phyloP scores from a whole-genome alignment of 2,329 filamentous ascomycete species.

The Pseudogymnoascus sp. region DNA sequence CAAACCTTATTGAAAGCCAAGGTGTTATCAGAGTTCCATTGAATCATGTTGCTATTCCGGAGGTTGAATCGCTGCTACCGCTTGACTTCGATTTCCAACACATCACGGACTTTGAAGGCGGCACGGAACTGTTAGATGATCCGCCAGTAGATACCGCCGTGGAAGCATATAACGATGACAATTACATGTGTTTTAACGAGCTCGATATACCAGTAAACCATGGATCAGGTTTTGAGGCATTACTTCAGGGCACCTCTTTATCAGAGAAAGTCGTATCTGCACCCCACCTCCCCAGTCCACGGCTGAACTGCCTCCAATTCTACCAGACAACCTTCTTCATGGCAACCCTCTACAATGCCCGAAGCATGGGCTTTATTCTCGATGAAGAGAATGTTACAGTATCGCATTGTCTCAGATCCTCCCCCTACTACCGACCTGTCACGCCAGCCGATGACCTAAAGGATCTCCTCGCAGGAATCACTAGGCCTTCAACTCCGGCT shows the following conservation, averaged over 20 bases:
- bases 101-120: background rate
- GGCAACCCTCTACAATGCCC: conserved; percentile 25
- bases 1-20: background rate
- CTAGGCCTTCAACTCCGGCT: conserved; percentile 22
- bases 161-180: background rate
- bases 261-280: background rate
- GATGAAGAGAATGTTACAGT: conserved; percentile 15
- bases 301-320: conserved; percentile 17
- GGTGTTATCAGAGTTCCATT: background rate
- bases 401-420: conserved; percentile 24
- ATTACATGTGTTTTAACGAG: background rate
- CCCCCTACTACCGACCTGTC: conserved; percentile 30
- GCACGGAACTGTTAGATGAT: background rate
- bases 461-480: conserved; percentile 20
- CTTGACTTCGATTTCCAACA: background rate
- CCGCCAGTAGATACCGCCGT: background rate
- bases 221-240: background rate
- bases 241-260: background rate
- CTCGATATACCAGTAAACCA: background rate
- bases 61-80: background rate
- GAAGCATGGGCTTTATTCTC: conserved; percentile 24
- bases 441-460: conserved; percentile 16
- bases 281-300: conserved; percentile 2
- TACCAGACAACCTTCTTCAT: conserved; percentile 19
- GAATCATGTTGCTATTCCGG: background rate